Conservation (phyloP, 495 filamentous ascomycete species). For the Chaetomium fimeti region DNA sequence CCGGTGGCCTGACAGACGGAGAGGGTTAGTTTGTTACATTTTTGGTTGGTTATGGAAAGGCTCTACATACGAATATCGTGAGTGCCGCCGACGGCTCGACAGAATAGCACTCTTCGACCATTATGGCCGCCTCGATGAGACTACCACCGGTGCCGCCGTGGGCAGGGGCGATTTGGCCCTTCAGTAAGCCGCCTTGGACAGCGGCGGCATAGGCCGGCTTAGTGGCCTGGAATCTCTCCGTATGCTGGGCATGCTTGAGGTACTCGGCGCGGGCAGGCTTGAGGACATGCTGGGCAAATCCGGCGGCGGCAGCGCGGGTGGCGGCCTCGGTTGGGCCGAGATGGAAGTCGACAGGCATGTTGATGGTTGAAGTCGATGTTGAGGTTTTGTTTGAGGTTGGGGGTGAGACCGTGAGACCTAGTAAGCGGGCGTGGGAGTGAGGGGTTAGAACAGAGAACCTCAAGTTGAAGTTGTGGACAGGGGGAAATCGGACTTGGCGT, state of each 20-base stretch:
- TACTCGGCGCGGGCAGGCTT: constrained; percentile 39
- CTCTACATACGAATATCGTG: constrained; percentile 46
- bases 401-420: not conserved
- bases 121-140: constrained; percentile 49
- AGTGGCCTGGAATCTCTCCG: constrained; percentile 48
- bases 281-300: constrained; percentile 42
- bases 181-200: constrained; percentile 46
- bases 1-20: constrained; percentile 35
- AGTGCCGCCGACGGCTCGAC: constrained; percentile 49
- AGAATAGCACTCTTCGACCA: constrained; percentile 54
- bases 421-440: too few species aligned
- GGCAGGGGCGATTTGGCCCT: constrained; percentile 44
- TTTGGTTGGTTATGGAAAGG: too few species aligned
- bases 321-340: constrained; percentile 38
- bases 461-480: too few species aligned
- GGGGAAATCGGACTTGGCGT: too few species aligned
- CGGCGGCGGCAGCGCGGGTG: constrained; percentile 36
- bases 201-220: constrained; percentile 46
- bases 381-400: not conserved
- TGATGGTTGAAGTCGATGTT: not conserved
- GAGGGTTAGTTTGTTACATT: too few species aligned
- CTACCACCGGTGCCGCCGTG: constrained; percentile 46
- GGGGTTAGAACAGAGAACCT: not conserved
- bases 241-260: constrained; percentile 31
- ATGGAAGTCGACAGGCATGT: constrained; percentile 45